These are phyloP conservation scores for Phylloporus sp. DNA, from an alignment of 1,284 basidiomycete genomes.

Conservation along the genomic window DNA sequence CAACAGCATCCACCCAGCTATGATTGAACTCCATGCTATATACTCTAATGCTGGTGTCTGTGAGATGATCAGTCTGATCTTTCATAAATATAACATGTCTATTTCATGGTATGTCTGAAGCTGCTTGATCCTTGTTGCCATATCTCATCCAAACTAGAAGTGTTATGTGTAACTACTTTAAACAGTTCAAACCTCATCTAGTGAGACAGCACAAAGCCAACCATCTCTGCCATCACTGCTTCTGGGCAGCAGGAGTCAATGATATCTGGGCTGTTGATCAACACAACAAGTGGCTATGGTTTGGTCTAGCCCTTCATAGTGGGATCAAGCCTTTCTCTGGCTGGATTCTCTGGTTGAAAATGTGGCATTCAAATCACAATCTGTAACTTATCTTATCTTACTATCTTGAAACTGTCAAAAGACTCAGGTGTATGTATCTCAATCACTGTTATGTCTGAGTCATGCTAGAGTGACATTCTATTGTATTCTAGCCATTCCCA, in stretches of 20 bases:
- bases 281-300: slow-evolving; percentile 7
- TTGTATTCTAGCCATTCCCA: slow-evolving; percentile 7
- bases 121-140: background rate
- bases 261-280: slow-evolving; percentile 9
- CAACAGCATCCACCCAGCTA: background rate
- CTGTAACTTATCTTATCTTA: slow-evolving; percentile 5
- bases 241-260: slow-evolving; percentile 6
- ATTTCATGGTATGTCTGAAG: background rate
- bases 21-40: background rate
- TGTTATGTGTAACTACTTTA: background rate
- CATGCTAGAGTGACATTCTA: too few species aligned
- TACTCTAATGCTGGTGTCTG: background rate
- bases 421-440: slow-evolving; percentile 1
- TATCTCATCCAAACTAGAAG: background rate
- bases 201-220: background rate
- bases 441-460: too few species aligned
- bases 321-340: slow-evolving; percentile 8
- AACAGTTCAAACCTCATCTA: background rate
- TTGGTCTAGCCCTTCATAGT: background rate
- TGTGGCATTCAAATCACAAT: slow-evolving; percentile 5
- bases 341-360: slow-evolving; percentile 1
- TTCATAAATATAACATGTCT: background rate
- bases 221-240: background rate
- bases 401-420: background rate
- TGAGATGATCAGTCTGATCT: background rate